Evolutionary conservation across 805 yeast genomes (phyloP), one percentile per base, ranked within the genome.

Genomic region (Starmera dryadoides): DNA sequence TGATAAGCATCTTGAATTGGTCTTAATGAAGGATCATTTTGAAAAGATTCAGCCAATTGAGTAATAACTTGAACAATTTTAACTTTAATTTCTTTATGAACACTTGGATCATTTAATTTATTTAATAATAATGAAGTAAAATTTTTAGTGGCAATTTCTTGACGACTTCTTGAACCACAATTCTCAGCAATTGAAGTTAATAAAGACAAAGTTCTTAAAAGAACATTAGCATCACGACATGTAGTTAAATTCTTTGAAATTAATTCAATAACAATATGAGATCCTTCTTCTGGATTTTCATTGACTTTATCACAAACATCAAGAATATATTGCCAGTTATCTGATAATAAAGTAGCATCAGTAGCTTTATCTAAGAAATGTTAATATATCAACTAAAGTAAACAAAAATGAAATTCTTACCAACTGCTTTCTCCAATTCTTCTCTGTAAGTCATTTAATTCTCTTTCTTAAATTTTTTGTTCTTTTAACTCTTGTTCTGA

Each of bases 11-110:
- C 83, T 15, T 68, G 64, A 73, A 89, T 76, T 2, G 83, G 79
- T 42, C 70, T 71, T 49, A 91, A 69, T 3, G 91, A 80, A 1
- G 93, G 91, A 57, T 93, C 98, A 20, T 60, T 58, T 40, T 71
- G 66, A 59, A 88, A 86, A 3, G 82, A 73, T 30, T 70, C 62
- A 17, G 80, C 60, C 45, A 93, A 66, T 52, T 86, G 87, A 37
- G 69, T 71, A 33, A 88, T 71, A 25, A 81, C 79, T 52, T 82
- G 86, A 11, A 77, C 74, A 4, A 86, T 66, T 36, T 76, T 73
- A 36, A 64, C 58, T 57, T 86, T 86, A 38, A 93, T 83, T 3
- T 77, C 70, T 21, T 66, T 59, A 62, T 89, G 96, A 25, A 82
- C 73, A 30, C 65, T 59, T 8, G 65, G 55, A 48, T 78, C 84